These are phyloP conservation scores for Candida yuanshanica DNA, from an alignment of 805 yeast species.

Conservation along the genomic window DNA sequence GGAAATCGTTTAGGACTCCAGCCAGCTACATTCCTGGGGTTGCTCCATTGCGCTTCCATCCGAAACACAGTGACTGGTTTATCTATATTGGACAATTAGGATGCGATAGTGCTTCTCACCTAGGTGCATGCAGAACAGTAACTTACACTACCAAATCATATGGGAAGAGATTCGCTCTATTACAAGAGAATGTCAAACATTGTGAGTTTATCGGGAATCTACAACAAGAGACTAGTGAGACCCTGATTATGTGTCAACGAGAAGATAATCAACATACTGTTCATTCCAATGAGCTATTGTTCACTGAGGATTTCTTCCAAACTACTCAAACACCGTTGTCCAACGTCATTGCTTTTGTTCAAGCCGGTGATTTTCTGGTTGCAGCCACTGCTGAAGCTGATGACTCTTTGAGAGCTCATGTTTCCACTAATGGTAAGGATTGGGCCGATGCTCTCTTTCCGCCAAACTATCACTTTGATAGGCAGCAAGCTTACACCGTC, in stretches of 20 bases:
- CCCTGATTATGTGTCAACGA: constrained; percentile 63
- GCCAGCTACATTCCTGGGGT: constrained; percentile 47
- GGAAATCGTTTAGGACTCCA: constrained; percentile 38
- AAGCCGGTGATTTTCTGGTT: constrained; percentile 63
- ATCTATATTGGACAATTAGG: constrained; percentile 64
- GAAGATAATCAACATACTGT: constrained; percentile 28
- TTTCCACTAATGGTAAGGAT: constrained; percentile 68
- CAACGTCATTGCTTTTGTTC: constrained; percentile 66
- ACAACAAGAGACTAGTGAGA: constrained; percentile 35
- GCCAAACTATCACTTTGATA: constrained; percentile 48
- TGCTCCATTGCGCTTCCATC: constrained; percentile 59
- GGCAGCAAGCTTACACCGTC: constrained; percentile 71
- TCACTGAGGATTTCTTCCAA: constrained; percentile 20
- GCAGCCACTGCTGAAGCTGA: constrained; percentile 58
- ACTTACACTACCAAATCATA: constrained; percentile 62
- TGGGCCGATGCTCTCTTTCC: constrained; percentile 85
- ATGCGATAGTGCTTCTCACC: constrained; percentile 32
- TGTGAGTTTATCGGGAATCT: constrained; percentile 71
- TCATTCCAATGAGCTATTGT: constrained; percentile 27
- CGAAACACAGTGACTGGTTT: constrained; percentile 47
- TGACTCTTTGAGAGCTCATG: constrained; percentile 56
- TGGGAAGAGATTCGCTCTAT: constrained; percentile 55
- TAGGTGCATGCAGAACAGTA: constrained; percentile 43
- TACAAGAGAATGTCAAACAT: constrained; percentile 45
- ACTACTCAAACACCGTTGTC: constrained; percentile 39